phyloP scores from a whole-genome alignment of 352 stramenopile species.

The Phytophthora pisi region DNA sequence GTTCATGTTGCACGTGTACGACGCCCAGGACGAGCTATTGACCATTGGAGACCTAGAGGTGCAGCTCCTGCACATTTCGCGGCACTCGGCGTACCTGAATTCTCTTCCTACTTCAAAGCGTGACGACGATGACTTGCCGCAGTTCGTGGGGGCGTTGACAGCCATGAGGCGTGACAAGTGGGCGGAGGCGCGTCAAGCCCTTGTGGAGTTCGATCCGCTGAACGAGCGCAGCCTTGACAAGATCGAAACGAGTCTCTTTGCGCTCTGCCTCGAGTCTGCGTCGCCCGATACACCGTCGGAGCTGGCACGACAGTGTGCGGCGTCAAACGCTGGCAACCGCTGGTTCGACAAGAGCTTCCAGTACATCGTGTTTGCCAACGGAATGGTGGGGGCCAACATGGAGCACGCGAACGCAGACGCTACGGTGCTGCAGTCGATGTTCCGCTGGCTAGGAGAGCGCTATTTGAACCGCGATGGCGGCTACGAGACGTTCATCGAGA shows the following conservation, averaged over 20 bases:
- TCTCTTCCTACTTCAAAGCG: conserved; percentile 27
- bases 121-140: conserved; percentile 31
- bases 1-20: conserved; percentile 59
- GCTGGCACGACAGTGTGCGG: conserved; percentile 62
- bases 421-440: conserved; percentile 81
- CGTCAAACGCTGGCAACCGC: conserved; percentile 77
- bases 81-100: conserved; percentile 52
- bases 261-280: conserved; percentile 87
- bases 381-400: conserved; percentile 90
- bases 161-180: conserved; percentile 89
- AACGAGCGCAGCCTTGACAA: conserved; percentile 74
- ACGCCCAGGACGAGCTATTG: conserved; percentile 49
- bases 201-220: conserved; percentile 54
- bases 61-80: conserved; percentile 60
- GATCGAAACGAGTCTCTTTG: conserved; percentile 90
- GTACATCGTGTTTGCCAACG: conserved; percentile 93
- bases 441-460: conserved; percentile 62
- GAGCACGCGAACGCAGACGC: conserved; percentile 97
- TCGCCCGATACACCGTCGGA: conserved; percentile 51
- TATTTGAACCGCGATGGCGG: conserved; percentile 67
- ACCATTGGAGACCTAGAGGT: conserved; percentile 70
- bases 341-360: conserved; percentile 98
- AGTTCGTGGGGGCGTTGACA: conserved; percentile 88
- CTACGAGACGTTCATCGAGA: conserved; percentile 73
- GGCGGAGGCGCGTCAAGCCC: conserved; percentile 72